A percentile compares a stretch with the other conserved stretches of the same genome.
phyloP scores from a whole-genome alignment of 2,329 filamentous ascomycete species.

The Coniochaeta prunicola region DNA sequence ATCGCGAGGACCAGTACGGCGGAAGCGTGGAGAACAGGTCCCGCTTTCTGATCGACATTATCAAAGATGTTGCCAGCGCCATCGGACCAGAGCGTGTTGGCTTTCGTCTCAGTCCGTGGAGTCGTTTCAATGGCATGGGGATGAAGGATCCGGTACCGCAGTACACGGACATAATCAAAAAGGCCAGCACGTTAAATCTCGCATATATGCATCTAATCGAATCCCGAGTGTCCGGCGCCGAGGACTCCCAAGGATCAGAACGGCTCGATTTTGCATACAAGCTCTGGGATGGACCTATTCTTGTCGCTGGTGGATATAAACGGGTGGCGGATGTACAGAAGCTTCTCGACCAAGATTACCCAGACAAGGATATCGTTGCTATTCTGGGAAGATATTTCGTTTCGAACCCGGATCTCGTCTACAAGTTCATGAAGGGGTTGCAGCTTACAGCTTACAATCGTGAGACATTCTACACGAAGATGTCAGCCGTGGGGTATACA shows the following conservation, averaged over 20 bases:
- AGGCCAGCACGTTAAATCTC: constrained; percentile 42
- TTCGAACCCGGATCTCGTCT: constrained; percentile 34
- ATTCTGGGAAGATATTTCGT: constrained; percentile 32
- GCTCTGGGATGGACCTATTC: constrained; percentile 15
- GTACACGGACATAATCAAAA: constrained; percentile 45
- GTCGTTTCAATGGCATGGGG: constrained; percentile 48
- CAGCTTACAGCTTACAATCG: constrained; percentile 25
- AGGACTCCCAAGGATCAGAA: constrained; percentile 25
- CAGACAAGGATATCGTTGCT: constrained; percentile 16
- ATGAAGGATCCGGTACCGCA: constrained; percentile 51
- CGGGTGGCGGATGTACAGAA: constrained; percentile 9
- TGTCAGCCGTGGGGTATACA: constrained; percentile 24
- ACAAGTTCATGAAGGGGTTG: constrained; percentile 25
- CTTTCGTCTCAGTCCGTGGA: constrained; percentile 50
- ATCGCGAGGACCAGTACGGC: constrained; percentile 46
- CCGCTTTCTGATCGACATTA: constrained; percentile 42
- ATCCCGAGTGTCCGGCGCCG: constrained; percentile 22
- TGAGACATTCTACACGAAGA: constrained; percentile 27
- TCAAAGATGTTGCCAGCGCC: constrained; percentile 40
- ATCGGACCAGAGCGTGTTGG: constrained; percentile 40
- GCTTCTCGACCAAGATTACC: constrained; percentile 14
- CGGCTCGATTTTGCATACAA: constrained; percentile 18
- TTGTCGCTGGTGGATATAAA: constrained; percentile 19
- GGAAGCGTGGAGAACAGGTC: constrained; percentile 47
- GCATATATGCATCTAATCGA: constrained; percentile 52